A percentile compares a stretch with the other conserved stretches of the same genome.
These are phyloP conservation scores for Murraya koenigii DNA, from an alignment of 345 rosid species.

Conservation along the genomic window DNA sequence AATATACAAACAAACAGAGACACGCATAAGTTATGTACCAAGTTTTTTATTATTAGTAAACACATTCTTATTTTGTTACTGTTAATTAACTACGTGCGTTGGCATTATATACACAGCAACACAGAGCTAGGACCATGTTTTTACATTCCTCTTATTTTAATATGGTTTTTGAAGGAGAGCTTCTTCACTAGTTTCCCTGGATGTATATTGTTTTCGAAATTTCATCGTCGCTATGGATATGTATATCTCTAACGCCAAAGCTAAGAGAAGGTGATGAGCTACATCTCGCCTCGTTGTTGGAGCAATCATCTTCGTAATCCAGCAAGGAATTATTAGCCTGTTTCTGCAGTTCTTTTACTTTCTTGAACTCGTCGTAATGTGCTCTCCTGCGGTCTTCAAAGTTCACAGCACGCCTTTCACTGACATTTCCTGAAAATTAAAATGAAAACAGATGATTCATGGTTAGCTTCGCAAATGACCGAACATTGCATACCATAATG, in stretches of 20 bases:
- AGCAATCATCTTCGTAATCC: conserved; percentile 28
- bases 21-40: no score
- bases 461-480: not conserved
- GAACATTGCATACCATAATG: not conserved
- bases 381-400: conserved; percentile 31
- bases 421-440: not conserved
- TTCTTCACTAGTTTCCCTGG: not conserved
- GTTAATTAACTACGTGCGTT: no score
- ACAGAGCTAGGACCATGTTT: no score
- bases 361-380: conserved; percentile 41
- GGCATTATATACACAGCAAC: no score
- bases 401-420: not conserved
- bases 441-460: not conserved
- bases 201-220: conserved; percentile 5
- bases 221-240: conserved; percentile 7
- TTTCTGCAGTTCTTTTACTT: conserved; percentile 29
- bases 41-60: no score
- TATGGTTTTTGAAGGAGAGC: not conserved
- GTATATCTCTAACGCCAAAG: not conserved
- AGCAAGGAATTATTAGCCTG: conserved; percentile 19
- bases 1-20: no score
- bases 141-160: no score
- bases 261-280: not conserved
- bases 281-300: not conserved
- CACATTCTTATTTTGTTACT: no score